Evolutionary conservation across 1,139 yeast species (phyloP), one percentile per base, ranked within the genome.

Genomic region (Taiozyma sp.): DNA sequence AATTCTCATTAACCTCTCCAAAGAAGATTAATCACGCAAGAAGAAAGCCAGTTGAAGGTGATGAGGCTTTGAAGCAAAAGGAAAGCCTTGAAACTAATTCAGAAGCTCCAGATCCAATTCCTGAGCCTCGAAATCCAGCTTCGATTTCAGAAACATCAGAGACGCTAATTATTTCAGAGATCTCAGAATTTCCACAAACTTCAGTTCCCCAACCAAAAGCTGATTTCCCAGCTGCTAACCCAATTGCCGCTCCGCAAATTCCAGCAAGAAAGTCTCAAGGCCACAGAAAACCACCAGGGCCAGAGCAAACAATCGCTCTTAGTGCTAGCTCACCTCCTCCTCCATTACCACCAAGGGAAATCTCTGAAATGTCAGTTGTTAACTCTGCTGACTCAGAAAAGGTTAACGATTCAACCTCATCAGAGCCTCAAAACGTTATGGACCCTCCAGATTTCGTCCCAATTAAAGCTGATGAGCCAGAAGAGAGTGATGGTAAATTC

Each of bases 1-100:
- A 19, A 6, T 29, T 8, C 7, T 16, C 47, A 8, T 24, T 55
- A 24, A 16, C 37, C 7, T 35, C 49, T 1, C 47, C 55, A 34
- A 53, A 47, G 22, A 52, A 39, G 44, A 16, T 49, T 0, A 22
- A 26, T 0, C 46, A 43, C 7, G 58, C 56, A 28, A 54, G 52
- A 47, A 45, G 62, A 48, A 60, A 60, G 34, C 62, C 62, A 22
- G 19, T 24, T 22, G 29, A 22, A 40, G 43, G 24, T 4, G 43
- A 40, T 24, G 43, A 40, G 11, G 2, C 43, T 14, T 14, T 40
- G 14, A 37, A 11, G 4, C 13, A 9, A 19, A 3, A 32, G 9
- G 19, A 32, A 24, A 40, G 8, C 43, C 4, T 14, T 1, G 24
- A 37, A 11, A 16, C 14, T 4, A 19, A 37, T 6, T 5, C 13